phyloP scores from a whole-genome alignment of 2,329 filamentous ascomycete genomes.

The Hysterium pulicare region DNA sequence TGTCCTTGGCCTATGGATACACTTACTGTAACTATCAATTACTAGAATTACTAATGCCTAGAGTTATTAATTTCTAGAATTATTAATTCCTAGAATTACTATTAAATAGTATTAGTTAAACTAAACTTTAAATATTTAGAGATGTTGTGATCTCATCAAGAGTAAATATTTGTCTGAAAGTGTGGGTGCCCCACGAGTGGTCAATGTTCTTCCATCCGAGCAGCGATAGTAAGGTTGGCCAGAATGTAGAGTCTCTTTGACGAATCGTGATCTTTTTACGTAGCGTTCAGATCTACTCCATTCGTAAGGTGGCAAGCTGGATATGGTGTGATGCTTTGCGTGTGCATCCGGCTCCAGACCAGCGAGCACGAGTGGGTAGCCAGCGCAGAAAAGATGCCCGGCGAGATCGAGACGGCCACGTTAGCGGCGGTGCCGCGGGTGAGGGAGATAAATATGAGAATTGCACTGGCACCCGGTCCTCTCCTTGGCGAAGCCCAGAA shows the following conservation, averaged over 20 bases:
- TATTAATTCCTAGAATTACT: no score
- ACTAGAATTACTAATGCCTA: no score
- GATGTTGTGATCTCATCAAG: neutral
- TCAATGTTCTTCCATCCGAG: neutral
- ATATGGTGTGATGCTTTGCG: neutral
- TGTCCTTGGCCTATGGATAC: no score
- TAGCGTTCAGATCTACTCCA: neutral
- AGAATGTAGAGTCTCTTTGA: neutral
- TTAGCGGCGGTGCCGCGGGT: neutral
- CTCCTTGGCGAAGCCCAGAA: neutral
- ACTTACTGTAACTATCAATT: no score
- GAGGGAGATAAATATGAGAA: neutral
- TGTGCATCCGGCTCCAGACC: neutral
- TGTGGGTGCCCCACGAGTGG: neutral
- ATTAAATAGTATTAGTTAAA: no score
- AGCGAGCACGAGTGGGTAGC: neutral
- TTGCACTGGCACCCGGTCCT: neutral
- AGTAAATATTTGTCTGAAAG: neutral
- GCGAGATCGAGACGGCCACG: neutral
- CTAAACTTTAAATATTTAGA: no score
- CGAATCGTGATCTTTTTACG: neutral
- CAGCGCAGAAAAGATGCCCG: neutral
- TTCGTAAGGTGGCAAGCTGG: neutral
- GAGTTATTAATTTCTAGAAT: no score
- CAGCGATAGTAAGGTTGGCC: neutral